These are phyloP conservation scores for Eragrostis nindensis DNA, from an alignment of 176 grass and related monocot species.

Conservation along the genomic window DNA sequence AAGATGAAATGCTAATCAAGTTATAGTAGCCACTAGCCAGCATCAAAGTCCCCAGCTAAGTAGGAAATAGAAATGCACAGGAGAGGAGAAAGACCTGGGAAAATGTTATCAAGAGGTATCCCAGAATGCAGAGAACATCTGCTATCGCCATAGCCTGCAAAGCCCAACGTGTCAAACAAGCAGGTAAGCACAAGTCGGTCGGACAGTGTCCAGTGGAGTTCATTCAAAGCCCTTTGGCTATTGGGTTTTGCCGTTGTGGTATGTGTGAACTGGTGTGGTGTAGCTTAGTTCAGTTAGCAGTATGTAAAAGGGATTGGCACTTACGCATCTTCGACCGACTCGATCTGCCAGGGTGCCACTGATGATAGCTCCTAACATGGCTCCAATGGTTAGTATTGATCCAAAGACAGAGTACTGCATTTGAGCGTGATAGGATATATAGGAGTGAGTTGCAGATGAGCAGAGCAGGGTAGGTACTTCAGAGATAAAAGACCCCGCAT, in stretches of 20 bases:
- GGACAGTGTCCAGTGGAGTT: background rate
- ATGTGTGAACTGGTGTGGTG: too few relatives aligned
- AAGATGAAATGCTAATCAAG: background rate
- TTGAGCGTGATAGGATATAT: conserved; percentile 1
- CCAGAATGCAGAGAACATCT: conserved; percentile 68
- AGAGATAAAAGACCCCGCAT: too few relatives aligned
- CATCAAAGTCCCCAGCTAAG: background rate
- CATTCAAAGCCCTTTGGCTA: background rate
- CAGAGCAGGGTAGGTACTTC: too few relatives aligned
- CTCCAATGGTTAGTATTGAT: conserved; percentile 81
- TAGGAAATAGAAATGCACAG: background rate
- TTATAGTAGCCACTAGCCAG: background rate
- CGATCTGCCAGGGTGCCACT: conserved; percentile 62
- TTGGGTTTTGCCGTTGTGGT: background rate
- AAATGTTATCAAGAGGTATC: conserved; percentile 71
- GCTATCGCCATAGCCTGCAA: conserved; percentile 76
- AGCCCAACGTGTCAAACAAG: background rate
- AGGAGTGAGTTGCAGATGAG: background rate
- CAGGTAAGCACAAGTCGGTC: conserved; percentile 6
- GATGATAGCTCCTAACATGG: conserved; percentile 74
- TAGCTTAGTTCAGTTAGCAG: background rate
- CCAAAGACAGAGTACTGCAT: conserved; percentile 81
- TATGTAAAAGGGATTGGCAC: conserved; percentile 2
- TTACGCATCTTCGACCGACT: conserved; percentile 68
- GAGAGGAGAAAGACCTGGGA: conserved; percentile 44